Percentiles rank a stretch among this genome's conserved stretches.
Conservation (phyloP, 2,329 filamentous ascomycete species). For the Hypoxylon sp. region DNA sequence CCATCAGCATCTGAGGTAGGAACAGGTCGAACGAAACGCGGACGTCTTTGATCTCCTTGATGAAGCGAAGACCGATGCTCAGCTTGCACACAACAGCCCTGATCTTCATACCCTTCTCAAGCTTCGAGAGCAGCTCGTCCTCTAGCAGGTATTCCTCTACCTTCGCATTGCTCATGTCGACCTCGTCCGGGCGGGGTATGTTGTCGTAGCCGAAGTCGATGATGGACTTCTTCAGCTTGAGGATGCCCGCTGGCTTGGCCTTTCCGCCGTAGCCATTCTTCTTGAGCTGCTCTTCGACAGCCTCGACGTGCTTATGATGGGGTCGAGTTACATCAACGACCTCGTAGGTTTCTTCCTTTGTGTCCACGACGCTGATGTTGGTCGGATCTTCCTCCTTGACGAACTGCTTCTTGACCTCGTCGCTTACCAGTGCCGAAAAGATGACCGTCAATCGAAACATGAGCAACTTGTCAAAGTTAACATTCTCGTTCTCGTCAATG, state of each 20-base stretch:
- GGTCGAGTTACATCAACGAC: constrained; percentile 59
- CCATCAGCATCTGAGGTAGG: constrained; percentile 74
- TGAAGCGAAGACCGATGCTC: constrained; percentile 67
- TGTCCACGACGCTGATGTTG: constrained; percentile 52
- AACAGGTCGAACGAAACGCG: constrained; percentile 70
- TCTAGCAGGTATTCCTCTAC: constrained; percentile 71
- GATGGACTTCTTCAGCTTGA: constrained; percentile 53
- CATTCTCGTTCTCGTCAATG: constrained; percentile 45
- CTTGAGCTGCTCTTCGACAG: constrained; percentile 32
- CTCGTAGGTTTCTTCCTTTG: constrained; percentile 66
- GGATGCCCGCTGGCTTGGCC: constrained; percentile 54
- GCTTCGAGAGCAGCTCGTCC: constrained; percentile 57
- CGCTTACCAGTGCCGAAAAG: constrained; percentile 38
- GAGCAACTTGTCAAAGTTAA: constrained; percentile 51
- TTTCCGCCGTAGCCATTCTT: constrained; percentile 29
- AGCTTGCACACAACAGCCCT: constrained; percentile 63
- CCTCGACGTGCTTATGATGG: constrained; percentile 22
- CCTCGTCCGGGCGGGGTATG: constrained; percentile 45
- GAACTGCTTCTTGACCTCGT: constrained; percentile 45
- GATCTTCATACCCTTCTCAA: constrained; percentile 72
- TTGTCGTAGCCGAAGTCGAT: constrained; percentile 60
- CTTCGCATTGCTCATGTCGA: constrained; percentile 37
- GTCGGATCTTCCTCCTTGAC: constrained; percentile 36
- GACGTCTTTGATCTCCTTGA: constrained; percentile 64
- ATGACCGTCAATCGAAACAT: constrained; percentile 56